Evolutionary conservation across 441 rosid genomes (phyloP).

Genomic region (Erodium chrysanthum): DNA sequence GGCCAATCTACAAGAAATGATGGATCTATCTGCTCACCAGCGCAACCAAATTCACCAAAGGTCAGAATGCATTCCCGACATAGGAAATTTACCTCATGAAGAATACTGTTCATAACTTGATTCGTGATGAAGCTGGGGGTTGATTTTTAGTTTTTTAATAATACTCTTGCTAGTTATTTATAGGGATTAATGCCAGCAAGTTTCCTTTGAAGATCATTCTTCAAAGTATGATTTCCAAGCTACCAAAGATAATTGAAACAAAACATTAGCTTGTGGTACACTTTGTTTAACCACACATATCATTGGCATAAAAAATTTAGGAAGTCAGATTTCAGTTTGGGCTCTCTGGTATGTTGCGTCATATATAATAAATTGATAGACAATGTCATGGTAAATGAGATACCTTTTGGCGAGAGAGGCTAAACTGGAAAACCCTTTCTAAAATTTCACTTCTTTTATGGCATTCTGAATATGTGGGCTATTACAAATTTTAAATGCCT

Average conservation of each 20-base stretch:
- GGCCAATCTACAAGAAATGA: slow-evolving; percentile 43
- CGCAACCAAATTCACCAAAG: slow-evolving; percentile 51
- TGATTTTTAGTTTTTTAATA: background rate
- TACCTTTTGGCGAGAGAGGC: background rate
- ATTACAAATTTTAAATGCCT: slow-evolving; percentile 12
- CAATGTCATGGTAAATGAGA: background rate
- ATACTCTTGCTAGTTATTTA: background rate
- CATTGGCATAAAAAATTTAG: background rate
- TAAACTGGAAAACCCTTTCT: background rate
- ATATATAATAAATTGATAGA: background rate
- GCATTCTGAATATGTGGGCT: slow-evolving; percentile 1
- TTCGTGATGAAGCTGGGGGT: background rate
- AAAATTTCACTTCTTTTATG: background rate
- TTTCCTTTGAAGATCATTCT: background rate
- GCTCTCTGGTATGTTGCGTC: background rate
- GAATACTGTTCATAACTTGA: background rate
- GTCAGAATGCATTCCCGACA: slow-evolving; percentile 23
- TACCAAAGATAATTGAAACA: background rate
- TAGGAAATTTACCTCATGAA: background rate
- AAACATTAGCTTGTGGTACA: background rate
- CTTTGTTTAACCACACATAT: background rate
- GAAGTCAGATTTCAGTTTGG: background rate
- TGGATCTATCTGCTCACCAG: slow-evolving; percentile 47
- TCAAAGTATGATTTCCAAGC: background rate
- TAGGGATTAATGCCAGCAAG: background rate